These are phyloP conservation scores for Acacia confusa DNA, from an alignment of 306 rosid species.

Conservation along the genomic window DNA sequence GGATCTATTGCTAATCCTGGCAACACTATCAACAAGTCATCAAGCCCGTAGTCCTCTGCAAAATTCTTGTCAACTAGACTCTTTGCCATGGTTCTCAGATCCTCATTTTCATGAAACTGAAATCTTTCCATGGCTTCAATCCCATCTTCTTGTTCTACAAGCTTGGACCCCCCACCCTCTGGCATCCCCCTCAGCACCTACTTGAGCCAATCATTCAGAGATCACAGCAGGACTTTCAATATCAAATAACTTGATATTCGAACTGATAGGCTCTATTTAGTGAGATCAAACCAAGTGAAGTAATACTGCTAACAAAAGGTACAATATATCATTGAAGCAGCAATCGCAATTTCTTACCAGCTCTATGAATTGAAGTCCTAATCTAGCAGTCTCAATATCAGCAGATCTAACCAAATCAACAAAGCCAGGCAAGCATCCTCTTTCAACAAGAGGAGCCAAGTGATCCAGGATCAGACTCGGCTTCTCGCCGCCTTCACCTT, in stretches of 20 bases:
- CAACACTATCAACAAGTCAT: conserved; percentile 36
- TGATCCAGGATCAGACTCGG: conserved; percentile 72
- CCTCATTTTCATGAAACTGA: conserved; percentile 95
- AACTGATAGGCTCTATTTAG: neutral
- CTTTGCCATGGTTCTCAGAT: conserved; percentile 87
- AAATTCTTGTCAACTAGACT: conserved; percentile 82
- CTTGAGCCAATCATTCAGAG: conserved; percentile 13
- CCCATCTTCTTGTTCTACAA: conserved; percentile 89
- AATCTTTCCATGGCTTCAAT: conserved; percentile 98
- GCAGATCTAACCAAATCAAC: conserved; percentile 81
- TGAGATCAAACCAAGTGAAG: conserved; percentile 16
- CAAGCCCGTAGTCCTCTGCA: conserved; percentile 89
- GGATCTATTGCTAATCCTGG: neutral
- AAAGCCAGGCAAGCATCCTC: conserved; percentile 87
- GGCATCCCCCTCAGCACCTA: conserved; percentile 96
- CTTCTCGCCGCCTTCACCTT: conserved; percentile 61
- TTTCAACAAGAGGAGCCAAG: conserved; percentile 69
- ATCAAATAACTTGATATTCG: conserved; percentile 12
- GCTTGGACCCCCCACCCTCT: conserved; percentile 74
- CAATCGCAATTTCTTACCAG: conserved; percentile 57
- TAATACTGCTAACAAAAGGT: conserved; percentile 19
- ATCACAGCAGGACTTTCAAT: conserved; percentile 7
- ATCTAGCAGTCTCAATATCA: conserved; percentile 86
- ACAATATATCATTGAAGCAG: conserved; percentile 10
- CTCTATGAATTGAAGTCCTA: conserved; percentile 90